Evolutionary conservation across 352 stramenopile genomes (phyloP).

Genomic region (Globisporangium paddicum): DNA sequence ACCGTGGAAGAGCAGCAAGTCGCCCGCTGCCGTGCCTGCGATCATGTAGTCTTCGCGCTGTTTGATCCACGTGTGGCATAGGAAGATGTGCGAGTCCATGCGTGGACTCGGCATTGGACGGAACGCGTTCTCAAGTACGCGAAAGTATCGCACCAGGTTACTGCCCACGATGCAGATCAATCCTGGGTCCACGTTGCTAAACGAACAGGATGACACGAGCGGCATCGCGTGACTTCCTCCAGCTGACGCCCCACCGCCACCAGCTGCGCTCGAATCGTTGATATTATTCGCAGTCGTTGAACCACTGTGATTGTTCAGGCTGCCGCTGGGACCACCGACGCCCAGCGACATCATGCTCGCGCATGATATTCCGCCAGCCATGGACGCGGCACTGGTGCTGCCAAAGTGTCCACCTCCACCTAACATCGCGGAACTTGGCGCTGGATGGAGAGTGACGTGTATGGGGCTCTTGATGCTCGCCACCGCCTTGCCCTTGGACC

Average conservation of each 20-base stretch:
- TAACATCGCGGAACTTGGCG: slow-evolving; percentile 45
- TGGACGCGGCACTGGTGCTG: slow-evolving; percentile 17
- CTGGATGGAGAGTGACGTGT: slow-evolving; percentile 38
- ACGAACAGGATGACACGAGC: slow-evolving; percentile 75
- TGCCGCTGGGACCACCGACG: not conserved
- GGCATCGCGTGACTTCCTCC: not conserved
- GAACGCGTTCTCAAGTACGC: slow-evolving; percentile 85
- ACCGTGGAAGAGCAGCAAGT: slow-evolving; percentile 86
- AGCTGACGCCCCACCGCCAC: not conserved
- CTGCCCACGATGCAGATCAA: slow-evolving; percentile 83
- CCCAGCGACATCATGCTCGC: slow-evolving; percentile 20
- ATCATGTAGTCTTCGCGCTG: slow-evolving; percentile 87
- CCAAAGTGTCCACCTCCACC: slow-evolving; percentile 21
- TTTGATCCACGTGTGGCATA: slow-evolving; percentile 88
- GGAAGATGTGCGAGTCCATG: slow-evolving; percentile 70
- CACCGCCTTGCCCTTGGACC: slow-evolving; percentile 88
- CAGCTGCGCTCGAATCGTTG: not conserved
- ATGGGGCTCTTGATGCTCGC: slow-evolving; percentile 70
- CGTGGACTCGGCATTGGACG: slow-evolving; percentile 76
- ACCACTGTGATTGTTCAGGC: not conserved
- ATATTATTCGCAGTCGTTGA: not conserved
- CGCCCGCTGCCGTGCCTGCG: slow-evolving; percentile 72
- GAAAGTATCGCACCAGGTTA: slow-evolving; percentile 87
- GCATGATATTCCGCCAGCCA: slow-evolving; percentile 16
- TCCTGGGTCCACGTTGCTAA: slow-evolving; percentile 86